Base-by-base conservation (phyloP, 208 protist species). In the Zelonia costaricensis region DNA sequence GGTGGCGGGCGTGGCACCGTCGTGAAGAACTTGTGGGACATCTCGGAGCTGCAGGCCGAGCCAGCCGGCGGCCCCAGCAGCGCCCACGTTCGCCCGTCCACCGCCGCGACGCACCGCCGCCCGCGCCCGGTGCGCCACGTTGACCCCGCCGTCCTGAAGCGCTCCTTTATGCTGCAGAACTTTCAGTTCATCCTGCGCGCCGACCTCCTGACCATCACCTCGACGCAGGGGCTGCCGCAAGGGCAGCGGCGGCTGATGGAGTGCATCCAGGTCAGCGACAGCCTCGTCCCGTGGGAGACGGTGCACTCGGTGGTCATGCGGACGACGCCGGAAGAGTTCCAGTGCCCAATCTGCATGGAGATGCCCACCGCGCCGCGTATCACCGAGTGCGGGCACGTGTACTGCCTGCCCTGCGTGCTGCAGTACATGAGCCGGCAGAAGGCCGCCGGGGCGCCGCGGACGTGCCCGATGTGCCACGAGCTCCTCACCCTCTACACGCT, bases 311-410 rank as follows among this genome's bases (percentile, higher is more conserved):
- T 95, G 18, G 86, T 95, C 28, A 71, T 87, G 70, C 89, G 86
- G 18, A 56, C 62, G n/a, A 76, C 82, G 2, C 31, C 74, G n/a
- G 76, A 85, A 12, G 82, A 92, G 59, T 93, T 88, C 64, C 60
- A 91, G 54, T 95, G 89, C 64, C 86, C 86, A 38, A 91, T 95
- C 40, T 95, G 89, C 68, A 77, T 95, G 33, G 80, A 90, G 5
- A 43, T 62, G 25, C 89, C 89, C 30, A 48, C 58, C 28, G 83
- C 82, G 8, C 80, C 89, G 18, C 80, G 89, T 54, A 87, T 95
- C 60, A 90, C 86, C n/a, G 78, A 88, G 69, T 95, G 89, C 61
- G 89, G 89, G 4, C 89, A 95, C 70, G 61, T 82, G 15, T 92
- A 88, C 69, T 95, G 89, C 46, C 67, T 93, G 20, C 67, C 86